Evolutionary conservation across 73 alveolate genomes (phyloP), one percentile per base, ranked within the genome.

Genomic region (Tetrahymena borealis): DNA sequence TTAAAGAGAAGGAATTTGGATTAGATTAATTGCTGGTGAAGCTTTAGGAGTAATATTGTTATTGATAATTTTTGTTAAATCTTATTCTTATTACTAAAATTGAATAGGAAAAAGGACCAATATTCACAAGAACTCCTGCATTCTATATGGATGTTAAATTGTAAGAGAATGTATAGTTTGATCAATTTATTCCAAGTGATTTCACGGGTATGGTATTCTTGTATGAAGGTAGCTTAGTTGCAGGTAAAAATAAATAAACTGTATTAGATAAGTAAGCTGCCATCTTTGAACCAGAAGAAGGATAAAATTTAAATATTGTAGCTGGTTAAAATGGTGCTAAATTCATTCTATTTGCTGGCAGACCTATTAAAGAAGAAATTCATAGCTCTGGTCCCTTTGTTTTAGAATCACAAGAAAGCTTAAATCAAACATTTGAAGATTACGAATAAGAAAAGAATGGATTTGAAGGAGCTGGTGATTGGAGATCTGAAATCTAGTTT

Each of bases 1-100:
- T 35, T 90, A 91, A 28, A 91, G 79, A 37, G 94, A 93, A 13
- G 98, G 98, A 42, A 42, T 96, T 11, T 38, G 60, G 91, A 97
- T 95, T 16, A 94, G 95, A 36, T 95, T 98, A 60, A 96, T 98
- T 18, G 97, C 99, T 2, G 99, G 99, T 1, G 98, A 97, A 38
- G 98, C 96, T 5, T 95, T 95, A 85, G 99, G 98, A 36, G 99
- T 97, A 60, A 60, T 60, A 24, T 60, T 41, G 2, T 41, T n/a
- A n/a, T n/a, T n/a, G n/a, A n/a, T n/a, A n/a, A n/a, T n/a, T n/a
- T n/a, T n/a, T n/a, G n/a, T n/a, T n/a, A n/a, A n/a, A n/a, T n/a
- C n/a, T n/a, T n/a, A n/a, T n/a, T n/a, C n/a, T n/a, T n/a, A n/a
- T n/a, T n/a, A n/a, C n/a, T n/a, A n/a, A 96, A 77, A 39, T 39